Base-by-base conservation (phyloP, 1,139 yeast genomes). In the Yamadazyma trypodendri region DNA sequence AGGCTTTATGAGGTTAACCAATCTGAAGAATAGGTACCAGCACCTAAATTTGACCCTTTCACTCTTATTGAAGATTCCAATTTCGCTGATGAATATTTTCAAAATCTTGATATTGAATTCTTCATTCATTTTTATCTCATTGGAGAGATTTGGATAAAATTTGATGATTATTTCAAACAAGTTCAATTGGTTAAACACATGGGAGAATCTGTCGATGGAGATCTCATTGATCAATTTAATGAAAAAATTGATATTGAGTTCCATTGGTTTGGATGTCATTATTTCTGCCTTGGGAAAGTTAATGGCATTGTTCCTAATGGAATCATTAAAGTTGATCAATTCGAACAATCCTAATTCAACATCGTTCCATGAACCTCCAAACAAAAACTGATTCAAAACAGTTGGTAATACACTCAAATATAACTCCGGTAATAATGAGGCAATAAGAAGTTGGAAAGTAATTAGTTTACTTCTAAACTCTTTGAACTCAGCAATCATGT, bases 1-100 rank as follows among this genome's bases (percentile, higher is more conserved):
- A 22, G 90, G 88, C 54, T 81, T 84, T 2, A 92, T 82, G 34
- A 83, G 65, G 56, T 85, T 88, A 49, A 90, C 73, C 52, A 89
- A 86, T 55, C 95, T 77, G 54, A 83, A 83, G 50, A 92, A 86
- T 45, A 90, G 67, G 58, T 88, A 92, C 96, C 98, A 92, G 36
- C 94, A 75, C 58, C 97, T 79, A 41, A 81, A 72, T 51, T 90
- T 80, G 9, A 90, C 96, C 45, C 79, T 81, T 42, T 77, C 83
- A 45, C 74, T 71, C 3, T 73, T 68, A 60, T 84, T 87, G 57
- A 87, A 89, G 43, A 92, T 76, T 11, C 97, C 97, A 49, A 81
- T 71, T 21, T 81, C 81, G 25, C 92, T 81, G 32, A 89, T 79
- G 57, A 92, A 92, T 21, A 85, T 74, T 48, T 85, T 85, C 43